Base-by-base conservation (phyloP, 768 basidiomycete species). In the Leccinum arenicola region DNA sequence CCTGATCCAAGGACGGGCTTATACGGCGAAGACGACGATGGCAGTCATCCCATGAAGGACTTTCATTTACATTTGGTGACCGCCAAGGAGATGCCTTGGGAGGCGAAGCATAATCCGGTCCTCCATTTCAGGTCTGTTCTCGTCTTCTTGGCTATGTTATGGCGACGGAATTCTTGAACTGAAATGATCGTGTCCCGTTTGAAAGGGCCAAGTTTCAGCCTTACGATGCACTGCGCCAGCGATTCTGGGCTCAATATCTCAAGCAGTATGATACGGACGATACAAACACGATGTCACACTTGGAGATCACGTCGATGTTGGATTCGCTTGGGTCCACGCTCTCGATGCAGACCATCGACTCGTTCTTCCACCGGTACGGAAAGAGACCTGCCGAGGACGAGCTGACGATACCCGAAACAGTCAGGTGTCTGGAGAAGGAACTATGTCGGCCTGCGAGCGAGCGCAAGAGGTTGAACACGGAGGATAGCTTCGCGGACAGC, bases 311-410 rank as follows among this genome's bases (percentile, higher is more conserved):
- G 0, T 91, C 91, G 11, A 95, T 98, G 91, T 87, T 99, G 47
- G 96, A 98, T 75, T 96, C 95, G 2, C 86, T 99, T 36, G 95
- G 95, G 5, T 97, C 95, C 4, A 98, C 96, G 0, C 83, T 98
- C 52, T 90, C 89, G 7, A 74, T 73, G 0, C 77, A 84, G 48
- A 98, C 96, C 1, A 77, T 97, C 58, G 81, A 89, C 64, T 81
- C 81, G 14, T 98, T 96, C 82, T 98, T 91, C 76, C 83, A 80
- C 8, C 81, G 84, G 7, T 82, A 80, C 66, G 81, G 81, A 57
- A 93, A 91, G 72, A 75, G 80, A 4, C 82, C 86, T 0, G 78
- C 79, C 7, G 73, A 77, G 21, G 95, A 87, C 59, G 88, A 93
- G 65, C 75, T 99, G 33, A 88, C 87, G 1, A 73, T 91, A 15